A percentile compares a stretch with the other conserved stretches of the same genome.
Conservation (phyloP, 192 early-diverging fungal species). For the Coemansia sp. region DNA sequence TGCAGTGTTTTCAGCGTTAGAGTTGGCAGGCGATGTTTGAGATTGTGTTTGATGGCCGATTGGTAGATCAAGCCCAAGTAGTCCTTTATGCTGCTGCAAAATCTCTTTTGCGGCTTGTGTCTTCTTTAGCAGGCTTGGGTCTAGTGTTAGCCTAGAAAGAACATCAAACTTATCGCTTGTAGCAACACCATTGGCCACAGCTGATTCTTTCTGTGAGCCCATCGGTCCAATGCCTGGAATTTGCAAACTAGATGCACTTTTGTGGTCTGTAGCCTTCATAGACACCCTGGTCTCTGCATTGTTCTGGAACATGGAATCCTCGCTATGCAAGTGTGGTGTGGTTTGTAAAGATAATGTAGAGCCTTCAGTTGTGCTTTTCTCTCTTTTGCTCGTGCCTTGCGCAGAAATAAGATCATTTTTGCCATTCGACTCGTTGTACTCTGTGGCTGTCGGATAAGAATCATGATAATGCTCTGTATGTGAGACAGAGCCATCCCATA, state of each 20-base stretch:
- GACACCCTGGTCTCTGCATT: neutral
- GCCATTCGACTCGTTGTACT: neutral
- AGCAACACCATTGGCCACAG: neutral
- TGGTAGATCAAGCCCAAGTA: slow-evolving; percentile 16
- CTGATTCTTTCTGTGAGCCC: neutral
- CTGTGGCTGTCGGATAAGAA: neutral
- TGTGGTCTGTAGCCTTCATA: neutral
- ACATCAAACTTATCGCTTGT: neutral
- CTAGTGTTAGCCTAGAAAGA: slow-evolving; percentile 16
- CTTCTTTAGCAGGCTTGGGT: slow-evolving; percentile 29
- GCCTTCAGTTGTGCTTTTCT: neutral
- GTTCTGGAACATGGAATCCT: neutral
- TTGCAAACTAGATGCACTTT: neutral
- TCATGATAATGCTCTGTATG: neutral
- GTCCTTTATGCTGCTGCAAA: slow-evolving; percentile 26
- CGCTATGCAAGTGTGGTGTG: neutral
- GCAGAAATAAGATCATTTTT: neutral
- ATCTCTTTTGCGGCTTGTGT: slow-evolving; percentile 31
- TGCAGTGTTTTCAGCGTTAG: neutral
- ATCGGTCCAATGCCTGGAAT: neutral
- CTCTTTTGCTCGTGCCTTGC: neutral
- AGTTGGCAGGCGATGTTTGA: neutral
- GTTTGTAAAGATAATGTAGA: neutral
- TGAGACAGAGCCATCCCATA: slow-evolving; percentile 30
- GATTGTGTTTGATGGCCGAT: neutral